Evolutionary conservation across 2,329 filamentous ascomycete genomes (phyloP).

Genomic region (Colletotrichum sp.): DNA sequence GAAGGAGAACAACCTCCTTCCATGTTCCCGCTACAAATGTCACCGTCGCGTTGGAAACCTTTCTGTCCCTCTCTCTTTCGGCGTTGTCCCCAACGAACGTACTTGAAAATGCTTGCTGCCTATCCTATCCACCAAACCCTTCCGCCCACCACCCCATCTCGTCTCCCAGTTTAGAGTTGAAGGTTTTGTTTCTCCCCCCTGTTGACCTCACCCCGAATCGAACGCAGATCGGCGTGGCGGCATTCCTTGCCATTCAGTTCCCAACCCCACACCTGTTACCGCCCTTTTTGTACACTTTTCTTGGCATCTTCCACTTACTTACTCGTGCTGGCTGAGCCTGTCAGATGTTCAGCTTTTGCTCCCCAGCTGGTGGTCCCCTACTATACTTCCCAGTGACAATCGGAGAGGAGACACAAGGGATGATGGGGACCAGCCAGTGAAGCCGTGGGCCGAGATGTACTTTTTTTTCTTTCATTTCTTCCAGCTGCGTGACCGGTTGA

Average conservation of each 20-base stretch:
- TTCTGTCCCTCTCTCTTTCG: background rate
- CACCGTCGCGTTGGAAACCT: background rate
- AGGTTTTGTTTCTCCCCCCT: background rate
- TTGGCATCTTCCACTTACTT: background rate
- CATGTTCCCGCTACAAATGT: background rate
- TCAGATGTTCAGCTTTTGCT: background rate
- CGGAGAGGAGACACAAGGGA: background rate
- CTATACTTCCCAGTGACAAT: background rate
- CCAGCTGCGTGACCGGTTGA: background rate
- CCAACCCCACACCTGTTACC: background rate
- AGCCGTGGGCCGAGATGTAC: background rate
- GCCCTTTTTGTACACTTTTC: background rate
- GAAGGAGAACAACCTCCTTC: background rate
- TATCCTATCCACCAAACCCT: background rate
- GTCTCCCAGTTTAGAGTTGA: slow-evolving; percentile 4
- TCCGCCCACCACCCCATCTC: background rate
- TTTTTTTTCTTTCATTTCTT: background rate
- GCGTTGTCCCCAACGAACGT: background rate
- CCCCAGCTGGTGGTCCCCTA: background rate
- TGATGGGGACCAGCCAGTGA: background rate
- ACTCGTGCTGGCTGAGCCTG: background rate
- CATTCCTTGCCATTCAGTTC: background rate
- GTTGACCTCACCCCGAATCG: background rate
- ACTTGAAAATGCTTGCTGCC: background rate
- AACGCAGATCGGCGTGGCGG: slow-evolving; percentile 3